phyloP scores from a whole-genome alignment of 139 green algal species.

The Tetratostichococcus sp. region DNA sequence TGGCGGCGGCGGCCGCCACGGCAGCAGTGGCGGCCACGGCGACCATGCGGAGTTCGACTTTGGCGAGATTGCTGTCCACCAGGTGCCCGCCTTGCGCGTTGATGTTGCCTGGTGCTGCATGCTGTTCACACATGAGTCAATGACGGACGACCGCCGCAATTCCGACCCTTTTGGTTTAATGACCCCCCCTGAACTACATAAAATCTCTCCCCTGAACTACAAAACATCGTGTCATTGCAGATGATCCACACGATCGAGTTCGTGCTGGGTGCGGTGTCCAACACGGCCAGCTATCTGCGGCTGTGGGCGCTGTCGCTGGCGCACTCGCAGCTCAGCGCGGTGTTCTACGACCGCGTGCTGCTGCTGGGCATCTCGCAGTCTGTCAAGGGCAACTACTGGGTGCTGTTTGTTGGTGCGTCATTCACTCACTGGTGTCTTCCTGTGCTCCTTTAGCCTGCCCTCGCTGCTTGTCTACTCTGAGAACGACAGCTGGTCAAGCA shows the following conservation, averaged over 20 bases:
- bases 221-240: too few relatives aligned
- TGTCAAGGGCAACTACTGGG: conserved; percentile 23
- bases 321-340: conserved; percentile 89
- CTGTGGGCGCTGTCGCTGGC: conserved; percentile 96
- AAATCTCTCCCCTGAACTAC: too few relatives aligned
- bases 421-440: too few relatives aligned
- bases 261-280: conserved; percentile 96
- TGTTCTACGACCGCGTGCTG: conserved; percentile 94
- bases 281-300: conserved; percentile 97
- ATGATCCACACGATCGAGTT: conserved; percentile 99
- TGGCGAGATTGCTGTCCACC: conserved; percentile 82
- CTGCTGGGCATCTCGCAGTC: conserved; percentile 60
- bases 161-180: too few relatives aligned
- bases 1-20: too few relatives aligned
- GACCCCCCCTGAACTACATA: too few relatives aligned
- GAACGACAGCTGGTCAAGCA: too few relatives aligned
- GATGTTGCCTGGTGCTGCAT: too few relatives aligned
- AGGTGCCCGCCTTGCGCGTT: too few relatives aligned
- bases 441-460: too few relatives aligned
- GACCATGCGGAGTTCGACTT: conserved; percentile 87
- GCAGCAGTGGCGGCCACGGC: background rate
- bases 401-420: conserved; percentile 63
- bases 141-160: too few relatives aligned
- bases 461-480: too few relatives aligned
- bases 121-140: conserved; percentile 13